These are phyloP conservation scores for Metarhizium brunneum DNA, from an alignment of 2,329 filamentous ascomycete genomes.

Conservation along the genomic window DNA sequence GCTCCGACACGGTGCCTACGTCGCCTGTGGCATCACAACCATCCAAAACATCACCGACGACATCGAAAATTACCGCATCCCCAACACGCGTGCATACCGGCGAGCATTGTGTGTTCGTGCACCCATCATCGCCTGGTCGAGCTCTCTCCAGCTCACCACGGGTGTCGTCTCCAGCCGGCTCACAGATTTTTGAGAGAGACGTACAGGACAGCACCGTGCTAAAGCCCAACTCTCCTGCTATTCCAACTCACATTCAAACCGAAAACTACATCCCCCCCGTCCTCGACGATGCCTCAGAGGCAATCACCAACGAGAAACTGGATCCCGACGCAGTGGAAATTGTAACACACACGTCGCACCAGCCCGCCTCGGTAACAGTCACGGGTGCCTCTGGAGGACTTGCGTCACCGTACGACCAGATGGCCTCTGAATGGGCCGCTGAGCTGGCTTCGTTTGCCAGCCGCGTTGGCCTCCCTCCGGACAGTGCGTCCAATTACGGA, in stretches of 20 bases:
- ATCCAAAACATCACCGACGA: slow-evolving; percentile 1
- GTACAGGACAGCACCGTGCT: slow-evolving; percentile 69
- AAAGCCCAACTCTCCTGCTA: slow-evolving; percentile 70
- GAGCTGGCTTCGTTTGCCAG: slow-evolving; percentile 47
- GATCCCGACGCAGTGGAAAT: slow-evolving; percentile 90
- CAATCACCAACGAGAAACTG: slow-evolving; percentile 78
- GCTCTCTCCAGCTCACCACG: slow-evolving; percentile 63
- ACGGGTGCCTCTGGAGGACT: slow-evolving; percentile 32
- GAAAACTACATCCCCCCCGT: slow-evolving; percentile 92
- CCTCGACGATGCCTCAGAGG: slow-evolving; percentile 81
- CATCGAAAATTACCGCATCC: slow-evolving; percentile 26
- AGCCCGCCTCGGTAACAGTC: slow-evolving; percentile 64
- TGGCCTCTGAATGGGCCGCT: slow-evolving; percentile 44
- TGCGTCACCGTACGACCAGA: slow-evolving; percentile 29
- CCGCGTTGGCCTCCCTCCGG: slow-evolving; percentile 34
- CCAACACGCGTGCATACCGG: slow-evolving; percentile 18
- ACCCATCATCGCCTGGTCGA: slow-evolving; percentile 56
- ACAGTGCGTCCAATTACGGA: slow-evolving; percentile 66
- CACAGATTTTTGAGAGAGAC: slow-evolving; percentile 86
- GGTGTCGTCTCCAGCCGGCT: slow-evolving; percentile 66
- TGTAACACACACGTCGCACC: slow-evolving; percentile 76
- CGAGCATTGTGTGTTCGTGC: slow-evolving; percentile 31
- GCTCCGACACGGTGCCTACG: slow-evolving; percentile 23
- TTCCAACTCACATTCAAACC: slow-evolving; percentile 85
- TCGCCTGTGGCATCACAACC: slow-evolving; percentile 12